Evolutionary conservation across 2,329 filamentous ascomycete species (phyloP).

Genomic region (Hymenoscyphus linearis): DNA sequence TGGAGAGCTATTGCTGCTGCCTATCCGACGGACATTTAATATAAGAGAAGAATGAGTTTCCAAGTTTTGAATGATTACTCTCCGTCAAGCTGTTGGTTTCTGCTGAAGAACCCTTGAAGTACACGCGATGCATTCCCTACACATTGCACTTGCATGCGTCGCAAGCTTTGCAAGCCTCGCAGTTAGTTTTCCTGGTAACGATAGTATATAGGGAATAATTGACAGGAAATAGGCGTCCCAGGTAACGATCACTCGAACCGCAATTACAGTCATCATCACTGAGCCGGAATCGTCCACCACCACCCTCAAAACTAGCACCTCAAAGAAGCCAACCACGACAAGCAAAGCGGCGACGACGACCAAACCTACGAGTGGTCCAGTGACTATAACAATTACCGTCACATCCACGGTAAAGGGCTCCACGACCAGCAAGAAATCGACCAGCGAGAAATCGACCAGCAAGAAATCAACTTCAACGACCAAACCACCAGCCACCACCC

Average conservation of each 20-base stretch:
- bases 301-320: not conserved
- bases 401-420: not conserved
- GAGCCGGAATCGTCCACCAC: not conserved
- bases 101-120: not conserved
- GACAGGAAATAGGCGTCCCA: not conserved
- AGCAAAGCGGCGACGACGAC: not conserved
- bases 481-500: not conserved
- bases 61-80: not conserved
- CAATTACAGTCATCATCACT: not conserved
- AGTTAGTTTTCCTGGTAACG: not conserved
- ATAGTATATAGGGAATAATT: not conserved
- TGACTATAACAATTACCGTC: not conserved
- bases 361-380: not conserved
- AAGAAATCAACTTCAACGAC: not conserved
- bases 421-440: not conserved
- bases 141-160: constrained; percentile 1
- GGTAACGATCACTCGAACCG: constrained; percentile 1
- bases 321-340: not conserved
- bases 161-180: not conserved
- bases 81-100: not conserved
- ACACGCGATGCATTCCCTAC: not conserved
- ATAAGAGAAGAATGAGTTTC: not conserved
- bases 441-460: no score
- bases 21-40: not conserved
- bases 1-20: constrained; percentile 1